Base-by-base conservation (phyloP, 805 yeast genomes). In the Starmerella powellii region DNA sequence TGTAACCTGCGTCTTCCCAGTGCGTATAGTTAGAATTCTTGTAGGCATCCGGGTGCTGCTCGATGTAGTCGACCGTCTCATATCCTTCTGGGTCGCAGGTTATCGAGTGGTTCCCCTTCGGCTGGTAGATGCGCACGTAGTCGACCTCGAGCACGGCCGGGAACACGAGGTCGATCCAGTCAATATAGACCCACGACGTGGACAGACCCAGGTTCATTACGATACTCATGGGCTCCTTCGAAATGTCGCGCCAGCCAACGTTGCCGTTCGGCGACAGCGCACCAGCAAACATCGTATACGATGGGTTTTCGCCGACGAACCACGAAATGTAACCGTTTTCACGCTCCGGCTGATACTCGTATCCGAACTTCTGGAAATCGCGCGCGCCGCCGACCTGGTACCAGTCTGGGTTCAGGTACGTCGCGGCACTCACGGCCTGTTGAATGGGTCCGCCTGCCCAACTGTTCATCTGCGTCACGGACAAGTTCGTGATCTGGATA, bases 361-460 rank as follows among this genome's bases (percentile, higher is more conserved):
- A 74, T 0, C 82, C 91, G 55, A 73, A 85, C 34, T 67, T 71
- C 61, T 88, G 97, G 67, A 63, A 88, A 63, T 69, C 6, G 16
- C 45, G 42, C 28, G 56, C 42, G 16, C 40, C 42, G 36, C 84
- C 84, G 45, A 56, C 60, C 56, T 84, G 78, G 61, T 81, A 87
- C 96, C 97, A 88, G 0, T 76, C 66, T 2, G 74, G 68, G 61
- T 86, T 87, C 52, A 88, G 66, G 2, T 83, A 78, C 0, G 95
- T 72, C 6, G 76, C 73, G 1, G 78, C 94, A 4, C 95, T 84
- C 16, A 88, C 71, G 38, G 95, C 96, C 63, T 88, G 88, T 65
- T 88, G 97, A 63, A 70, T 75, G 1, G 95, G 95, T 37, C 95
- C 95, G 46, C 97, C 98, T 24, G 83, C 69, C 63, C 84, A 87